Conservation (phyloP, 345 rosid species). For the Excoecaria agallocha region DNA sequence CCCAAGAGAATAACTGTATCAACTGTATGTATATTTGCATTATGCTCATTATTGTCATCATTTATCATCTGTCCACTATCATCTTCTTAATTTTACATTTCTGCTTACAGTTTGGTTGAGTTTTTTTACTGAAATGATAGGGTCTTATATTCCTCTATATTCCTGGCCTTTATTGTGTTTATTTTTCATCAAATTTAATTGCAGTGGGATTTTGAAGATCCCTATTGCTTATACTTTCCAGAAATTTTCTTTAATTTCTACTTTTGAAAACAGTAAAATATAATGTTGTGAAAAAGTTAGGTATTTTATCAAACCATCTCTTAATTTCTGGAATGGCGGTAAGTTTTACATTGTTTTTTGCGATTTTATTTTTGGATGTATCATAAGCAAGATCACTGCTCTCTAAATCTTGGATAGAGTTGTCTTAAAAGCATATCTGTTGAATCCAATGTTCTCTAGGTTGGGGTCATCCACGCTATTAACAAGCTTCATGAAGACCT, state of each 20-base stretch:
- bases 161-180: neutral
- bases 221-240: neutral
- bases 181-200: neutral
- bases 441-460: constrained; percentile 48
- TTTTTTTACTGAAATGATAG: neutral
- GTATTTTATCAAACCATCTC: neutral
- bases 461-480: constrained; percentile 87
- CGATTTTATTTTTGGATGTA: neutral
- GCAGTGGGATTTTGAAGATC: neutral
- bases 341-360: neutral
- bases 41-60: neutral
- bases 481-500: constrained; percentile 85
- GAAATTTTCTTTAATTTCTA: neutral
- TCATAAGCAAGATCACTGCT: neutral
- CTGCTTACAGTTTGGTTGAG: neutral
- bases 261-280: neutral
- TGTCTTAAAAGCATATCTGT: constrained; percentile 21
- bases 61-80: neutral
- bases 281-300: neutral
- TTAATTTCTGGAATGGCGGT: neutral
- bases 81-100: neutral
- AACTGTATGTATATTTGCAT: constrained; percentile 49
- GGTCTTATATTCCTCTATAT: constrained; percentile 4
- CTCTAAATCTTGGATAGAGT: neutral
- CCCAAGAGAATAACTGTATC: constrained; percentile 85